Percentiles rank a stretch among this genome's conserved stretches.
Conservation (phyloP, 129 eudicot genomes). For the Glebionis coronaria region DNA sequence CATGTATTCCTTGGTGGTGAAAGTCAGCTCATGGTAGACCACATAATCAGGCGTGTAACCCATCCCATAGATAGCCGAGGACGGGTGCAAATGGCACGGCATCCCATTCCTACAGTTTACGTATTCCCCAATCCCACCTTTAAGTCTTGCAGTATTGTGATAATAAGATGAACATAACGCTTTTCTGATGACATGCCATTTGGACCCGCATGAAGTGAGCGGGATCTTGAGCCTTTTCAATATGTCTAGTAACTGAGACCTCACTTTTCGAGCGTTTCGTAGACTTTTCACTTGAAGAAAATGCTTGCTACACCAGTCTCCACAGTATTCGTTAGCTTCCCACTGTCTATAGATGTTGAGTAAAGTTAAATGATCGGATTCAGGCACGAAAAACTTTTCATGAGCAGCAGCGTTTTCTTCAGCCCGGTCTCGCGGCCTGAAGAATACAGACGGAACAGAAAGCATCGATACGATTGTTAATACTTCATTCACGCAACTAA, state of each 20-base stretch:
- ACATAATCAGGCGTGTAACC: conserved; percentile 40
- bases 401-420: conserved; percentile 57
- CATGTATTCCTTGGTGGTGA: conserved; percentile 54
- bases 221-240: conserved; percentile 39
- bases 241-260: conserved; percentile 49
- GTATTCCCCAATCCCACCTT: no score
- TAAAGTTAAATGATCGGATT: conserved; percentile 50
- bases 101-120: no score
- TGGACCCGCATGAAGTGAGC: no score
- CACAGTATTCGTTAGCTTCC: conserved; percentile 34
- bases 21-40: conserved; percentile 42
- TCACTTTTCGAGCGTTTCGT: conserved; percentile 31
- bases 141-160: no score
- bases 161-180: conserved; percentile 27
- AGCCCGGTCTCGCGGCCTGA: conserved; percentile 55
- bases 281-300: conserved; percentile 49
- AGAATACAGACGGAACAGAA: conserved; percentile 9
- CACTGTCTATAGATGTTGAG: conserved; percentile 53
- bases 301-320: conserved; percentile 55
- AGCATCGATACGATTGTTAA: conserved; percentile 56
- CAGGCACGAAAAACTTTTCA: conserved; percentile 56
- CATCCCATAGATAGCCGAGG: no score
- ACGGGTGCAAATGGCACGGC: no score
- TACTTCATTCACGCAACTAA: conserved; percentile 43
- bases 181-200: conserved; percentile 39